Evolutionary conservation across 2,329 filamentous ascomycete species (phyloP), one percentile per base, ranked within the genome.

Genomic region (Trichoderma guizhouense): DNA sequence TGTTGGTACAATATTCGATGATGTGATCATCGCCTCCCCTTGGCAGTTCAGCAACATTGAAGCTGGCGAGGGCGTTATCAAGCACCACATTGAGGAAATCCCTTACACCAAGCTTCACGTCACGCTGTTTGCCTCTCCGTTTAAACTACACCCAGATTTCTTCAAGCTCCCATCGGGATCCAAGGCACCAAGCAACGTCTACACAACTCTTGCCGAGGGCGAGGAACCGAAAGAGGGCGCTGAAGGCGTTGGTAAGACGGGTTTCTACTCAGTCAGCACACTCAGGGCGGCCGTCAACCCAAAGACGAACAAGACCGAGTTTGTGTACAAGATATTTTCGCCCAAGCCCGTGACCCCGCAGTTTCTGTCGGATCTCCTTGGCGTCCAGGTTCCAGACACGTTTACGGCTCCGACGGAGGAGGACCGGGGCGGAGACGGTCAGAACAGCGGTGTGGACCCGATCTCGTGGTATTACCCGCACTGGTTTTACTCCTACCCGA

Each of bases 91-190:
- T 2, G 92, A 96, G 75, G 81, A 88, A 60, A 91, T 98, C n/a
- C 92, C 93, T 0, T 99, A 98, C 79, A 93, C 94, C 3, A 88
- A 88, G 62, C 87, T 98, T 0, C 92, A 98, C 78, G 95, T 98
- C 67, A 98, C 95, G 0, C 88, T 98, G 1, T 95, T 99, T 77
- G 86, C 95, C 0, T 93, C 94, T 0, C 90, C 93, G 0, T 88
- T 90, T 76, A 86, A 83, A n/a, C 86, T 97, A n/a, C 90, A 88
- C 24, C 87, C 92, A 0, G 80, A 80, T 3, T 94, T 90, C 79
- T 98, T 98, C 84, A 88, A 89, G 71, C 85, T 97, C 2, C 78
- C 84, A 2, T 79, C 86, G 0, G 86, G 82, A n/a, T 82, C 84
- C 34, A 79, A 83, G 18, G 88, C 92, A 0, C 96, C 96, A 0